Percentiles rank a stretch among this genome's conserved stretches.
Conservation (phyloP, 495 filamentous ascomycete species). For the Hyphodiscus hymeniophilus region DNA sequence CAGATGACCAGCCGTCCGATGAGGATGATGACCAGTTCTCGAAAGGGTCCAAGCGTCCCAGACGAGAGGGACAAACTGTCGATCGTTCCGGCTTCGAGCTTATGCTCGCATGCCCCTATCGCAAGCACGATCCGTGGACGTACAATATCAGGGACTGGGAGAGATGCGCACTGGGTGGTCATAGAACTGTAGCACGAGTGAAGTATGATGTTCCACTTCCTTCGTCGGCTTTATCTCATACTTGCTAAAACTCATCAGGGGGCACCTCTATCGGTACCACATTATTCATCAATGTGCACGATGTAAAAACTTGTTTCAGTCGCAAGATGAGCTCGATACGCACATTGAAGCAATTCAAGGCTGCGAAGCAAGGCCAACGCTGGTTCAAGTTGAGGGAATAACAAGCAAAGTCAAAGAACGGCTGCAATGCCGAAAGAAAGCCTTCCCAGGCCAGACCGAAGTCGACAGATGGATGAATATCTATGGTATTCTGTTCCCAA, state of each 20-base stretch:
- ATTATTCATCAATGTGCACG: slow-evolving; percentile 10
- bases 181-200: slow-evolving; percentile 2
- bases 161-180: not conserved
- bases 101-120: slow-evolving; percentile 6
- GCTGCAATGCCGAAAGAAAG: slow-evolving; percentile 12
- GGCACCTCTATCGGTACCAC: slow-evolving; percentile 15
- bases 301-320: slow-evolving; percentile 11
- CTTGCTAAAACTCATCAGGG: not conserved
- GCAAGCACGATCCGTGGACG: slow-evolving; percentile 5
- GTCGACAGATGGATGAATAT: slow-evolving; percentile 13
- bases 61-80: not conserved
- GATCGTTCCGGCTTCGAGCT: not conserved
- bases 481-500: slow-evolving; percentile 13
- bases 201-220: slow-evolving; percentile 2
- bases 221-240: not conserved
- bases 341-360: not conserved
- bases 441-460: slow-evolving; percentile 10
- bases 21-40: not conserved
- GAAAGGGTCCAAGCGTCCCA: not conserved
- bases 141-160: not conserved
- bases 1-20: not conserved
- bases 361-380: not conserved
- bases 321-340: slow-evolving; percentile 5
- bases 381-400: slow-evolving; percentile 8
- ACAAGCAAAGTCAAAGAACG: slow-evolving; percentile 8